Conservation (phyloP, 2,329 filamentous ascomycete genomes). For the Macrophomina pseudophaseolina region DNA sequence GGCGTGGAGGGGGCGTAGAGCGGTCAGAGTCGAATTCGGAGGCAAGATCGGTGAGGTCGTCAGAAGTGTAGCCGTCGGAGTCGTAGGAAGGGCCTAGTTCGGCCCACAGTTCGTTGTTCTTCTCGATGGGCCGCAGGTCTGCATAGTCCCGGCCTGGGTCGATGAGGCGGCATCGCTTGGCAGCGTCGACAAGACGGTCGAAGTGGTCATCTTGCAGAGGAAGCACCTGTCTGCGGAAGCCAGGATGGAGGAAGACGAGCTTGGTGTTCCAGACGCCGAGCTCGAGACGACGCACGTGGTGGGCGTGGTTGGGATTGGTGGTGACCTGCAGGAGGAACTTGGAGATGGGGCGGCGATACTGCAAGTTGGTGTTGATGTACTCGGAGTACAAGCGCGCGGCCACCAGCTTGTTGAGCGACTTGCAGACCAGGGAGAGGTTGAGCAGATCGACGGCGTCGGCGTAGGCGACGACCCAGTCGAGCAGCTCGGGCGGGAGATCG, state of each 20-base stretch:
- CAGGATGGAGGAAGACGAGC: neutral
- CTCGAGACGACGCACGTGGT: conserved; percentile 14
- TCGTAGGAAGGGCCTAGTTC: conserved; percentile 1
- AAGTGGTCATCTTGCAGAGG: neutral
- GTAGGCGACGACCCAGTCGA: conserved; percentile 16
- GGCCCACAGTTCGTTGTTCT: conserved; percentile 1
- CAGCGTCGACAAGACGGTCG: neutral
- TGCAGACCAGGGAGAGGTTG: conserved; percentile 24
- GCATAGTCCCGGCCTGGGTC: neutral
- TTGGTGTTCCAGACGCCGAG: conserved; percentile 21
- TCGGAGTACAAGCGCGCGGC: conserved; percentile 1
- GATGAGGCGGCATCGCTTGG: neutral
- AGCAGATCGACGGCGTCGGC: conserved; percentile 14
- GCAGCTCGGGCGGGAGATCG: conserved; percentile 21
- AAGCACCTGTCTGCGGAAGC: neutral
- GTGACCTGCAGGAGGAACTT: conserved; percentile 8
- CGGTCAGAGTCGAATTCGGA: neutral
- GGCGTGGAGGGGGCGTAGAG: neutral
- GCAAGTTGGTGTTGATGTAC: conserved; percentile 24
- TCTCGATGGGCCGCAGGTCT: neutral
- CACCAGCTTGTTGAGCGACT: conserved; percentile 9
- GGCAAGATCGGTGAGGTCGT: neutral
- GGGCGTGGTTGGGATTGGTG: conserved; percentile 4
- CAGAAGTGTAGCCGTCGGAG: neutral
- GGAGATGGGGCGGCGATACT: conserved; percentile 1